Conservation (phyloP, 768 basidiomycete genomes). For the Trametopsis cervina region DNA sequence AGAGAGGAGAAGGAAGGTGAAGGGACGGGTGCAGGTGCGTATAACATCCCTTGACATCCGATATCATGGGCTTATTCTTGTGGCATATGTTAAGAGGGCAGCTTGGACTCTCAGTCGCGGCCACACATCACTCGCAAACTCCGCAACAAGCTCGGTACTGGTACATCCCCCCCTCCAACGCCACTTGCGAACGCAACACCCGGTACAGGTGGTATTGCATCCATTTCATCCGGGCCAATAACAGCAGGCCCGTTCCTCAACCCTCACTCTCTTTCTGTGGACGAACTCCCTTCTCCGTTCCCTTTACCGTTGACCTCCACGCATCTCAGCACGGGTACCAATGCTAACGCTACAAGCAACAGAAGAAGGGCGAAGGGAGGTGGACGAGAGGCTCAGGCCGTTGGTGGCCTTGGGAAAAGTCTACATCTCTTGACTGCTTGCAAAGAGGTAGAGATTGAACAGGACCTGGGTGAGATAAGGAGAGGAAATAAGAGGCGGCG, state of each 20-base stretch:
- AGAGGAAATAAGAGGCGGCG: conserved; percentile 2
- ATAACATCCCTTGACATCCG: conserved; percentile 2
- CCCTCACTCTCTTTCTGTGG: conserved; percentile 79
- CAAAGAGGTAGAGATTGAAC: conserved; percentile 69
- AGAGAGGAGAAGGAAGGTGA: conserved; percentile 88
- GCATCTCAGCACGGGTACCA: conserved; percentile 29
- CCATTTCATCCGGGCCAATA: conserved; percentile 46
- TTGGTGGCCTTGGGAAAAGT: conserved; percentile 73
- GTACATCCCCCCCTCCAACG: conserved; percentile 70
- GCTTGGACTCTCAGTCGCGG: conserved; percentile 69
- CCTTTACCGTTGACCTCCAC: conserved; percentile 63
- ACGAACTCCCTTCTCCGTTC: conserved; percentile 83
- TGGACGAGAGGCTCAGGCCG: conserved; percentile 48
- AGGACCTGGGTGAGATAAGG: conserved; percentile 32
- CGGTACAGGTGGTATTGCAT: conserved; percentile 29
- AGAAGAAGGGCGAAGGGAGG: conserved; percentile 30
- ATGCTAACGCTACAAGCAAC: conserved; percentile 19
- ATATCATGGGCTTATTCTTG: conserved; percentile 1
- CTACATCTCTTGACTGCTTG: conserved; percentile 43
- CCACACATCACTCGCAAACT: conserved; percentile 81
- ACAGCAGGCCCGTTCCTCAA: conserved; percentile 67
- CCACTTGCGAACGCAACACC: conserved; percentile 36
- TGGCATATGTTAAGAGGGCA: conserved; percentile 42
- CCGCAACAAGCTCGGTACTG: conserved; percentile 62
- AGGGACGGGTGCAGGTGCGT: conserved; percentile 61